Percentiles rank a stretch among this genome's conserved stretches.
Conservation (phyloP, 1,284 basidiomycete genomes). For the Gymnopus androsaceus region DNA sequence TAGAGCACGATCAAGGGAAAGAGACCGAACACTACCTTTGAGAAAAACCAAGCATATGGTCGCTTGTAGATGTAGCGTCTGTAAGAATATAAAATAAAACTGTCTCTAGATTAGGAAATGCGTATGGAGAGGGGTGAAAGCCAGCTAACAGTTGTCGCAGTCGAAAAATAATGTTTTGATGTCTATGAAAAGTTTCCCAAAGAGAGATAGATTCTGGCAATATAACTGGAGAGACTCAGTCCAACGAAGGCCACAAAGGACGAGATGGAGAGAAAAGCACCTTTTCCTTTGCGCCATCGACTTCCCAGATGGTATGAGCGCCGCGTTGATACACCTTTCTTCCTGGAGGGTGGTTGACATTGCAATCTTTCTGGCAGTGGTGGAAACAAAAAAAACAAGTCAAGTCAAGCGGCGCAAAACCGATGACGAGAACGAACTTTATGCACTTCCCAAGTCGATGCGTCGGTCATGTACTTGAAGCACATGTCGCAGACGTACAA, state of each 20-base stretch:
- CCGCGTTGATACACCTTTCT: slow-evolving; percentile 89
- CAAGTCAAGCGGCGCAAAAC: slow-evolving; percentile 8
- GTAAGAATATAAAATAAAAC: slow-evolving; percentile 94
- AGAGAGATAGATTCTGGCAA: slow-evolving; percentile 93
- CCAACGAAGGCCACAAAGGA: too few relatives aligned
- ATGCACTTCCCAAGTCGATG: slow-evolving; percentile 73
- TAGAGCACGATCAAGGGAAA: neutral
- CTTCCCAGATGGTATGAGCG: slow-evolving; percentile 92
- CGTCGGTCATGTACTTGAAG: slow-evolving; percentile 94
- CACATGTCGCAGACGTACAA: slow-evolving; percentile 90
- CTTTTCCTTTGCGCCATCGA: slow-evolving; percentile 87
- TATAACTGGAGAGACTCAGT: slow-evolving; percentile 65
- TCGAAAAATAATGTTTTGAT: slow-evolving; percentile 98
- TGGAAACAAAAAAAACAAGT: slow-evolving; percentile 19
- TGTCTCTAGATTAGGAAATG: slow-evolving; percentile 28
- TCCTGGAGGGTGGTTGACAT: slow-evolving; percentile 80
- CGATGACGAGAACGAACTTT: slow-evolving; percentile 50
- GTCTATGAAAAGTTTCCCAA: slow-evolving; percentile 99
- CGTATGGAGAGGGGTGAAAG: slow-evolving; percentile 1
- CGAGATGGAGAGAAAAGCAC: slow-evolving; percentile 40
- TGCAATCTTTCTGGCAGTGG: slow-evolving; percentile 76
- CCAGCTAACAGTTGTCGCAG: slow-evolving; percentile 71
- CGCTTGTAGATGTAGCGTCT: slow-evolving; percentile 74
- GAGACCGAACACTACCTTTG: slow-evolving; percentile 62
- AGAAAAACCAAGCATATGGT: slow-evolving; percentile 95